A percentile compares a stretch with the other conserved stretches of the same genome.
Evolutionary conservation across 2,329 filamentous ascomycete genomes (phyloP).

Genomic region (Botryosphaeria dothidea): DNA sequence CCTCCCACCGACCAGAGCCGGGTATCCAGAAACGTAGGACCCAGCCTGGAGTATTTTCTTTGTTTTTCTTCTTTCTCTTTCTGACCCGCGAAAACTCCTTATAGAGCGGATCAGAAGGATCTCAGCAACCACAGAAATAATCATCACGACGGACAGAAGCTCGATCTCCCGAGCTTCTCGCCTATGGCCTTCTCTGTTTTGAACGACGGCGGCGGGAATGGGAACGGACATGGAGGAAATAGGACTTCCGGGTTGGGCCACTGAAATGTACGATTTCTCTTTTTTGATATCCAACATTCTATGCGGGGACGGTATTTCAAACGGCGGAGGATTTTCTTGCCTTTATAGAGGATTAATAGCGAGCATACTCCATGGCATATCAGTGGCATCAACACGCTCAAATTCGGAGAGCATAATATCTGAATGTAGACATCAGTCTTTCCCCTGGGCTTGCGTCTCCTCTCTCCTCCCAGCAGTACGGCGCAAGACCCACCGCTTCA

Average conservation of each 20-base stretch:
- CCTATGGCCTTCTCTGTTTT: slow-evolving; percentile 5
- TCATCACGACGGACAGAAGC: not conserved
- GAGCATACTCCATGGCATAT: not conserved
- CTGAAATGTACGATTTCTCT: not conserved
- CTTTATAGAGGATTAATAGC: not conserved
- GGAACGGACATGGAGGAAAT: not conserved
- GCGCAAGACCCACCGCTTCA: not conserved
- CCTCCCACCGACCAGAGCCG: slow-evolving; percentile 8
- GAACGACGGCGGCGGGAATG: not conserved
- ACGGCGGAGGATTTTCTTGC: not conserved
- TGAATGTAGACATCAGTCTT: not conserved
- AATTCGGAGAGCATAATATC: not conserved
- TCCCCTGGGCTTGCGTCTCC: not conserved
- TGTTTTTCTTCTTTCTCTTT: not conserved
- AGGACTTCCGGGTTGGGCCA: not conserved
- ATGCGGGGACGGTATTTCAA: not conserved
- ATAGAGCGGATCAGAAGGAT: not conserved
- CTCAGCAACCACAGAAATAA: not conserved
- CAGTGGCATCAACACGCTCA: not conserved
- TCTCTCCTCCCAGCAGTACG: not conserved
- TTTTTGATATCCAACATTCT: slow-evolving; percentile 4
- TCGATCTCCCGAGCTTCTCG: not conserved
- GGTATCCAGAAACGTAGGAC: not conserved
- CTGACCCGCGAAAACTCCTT: not conserved
- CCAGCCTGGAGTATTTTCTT: not conserved